phyloP scores from a whole-genome alignment of 2,329 filamentous ascomycete species.

The Microsporum audouinii region DNA sequence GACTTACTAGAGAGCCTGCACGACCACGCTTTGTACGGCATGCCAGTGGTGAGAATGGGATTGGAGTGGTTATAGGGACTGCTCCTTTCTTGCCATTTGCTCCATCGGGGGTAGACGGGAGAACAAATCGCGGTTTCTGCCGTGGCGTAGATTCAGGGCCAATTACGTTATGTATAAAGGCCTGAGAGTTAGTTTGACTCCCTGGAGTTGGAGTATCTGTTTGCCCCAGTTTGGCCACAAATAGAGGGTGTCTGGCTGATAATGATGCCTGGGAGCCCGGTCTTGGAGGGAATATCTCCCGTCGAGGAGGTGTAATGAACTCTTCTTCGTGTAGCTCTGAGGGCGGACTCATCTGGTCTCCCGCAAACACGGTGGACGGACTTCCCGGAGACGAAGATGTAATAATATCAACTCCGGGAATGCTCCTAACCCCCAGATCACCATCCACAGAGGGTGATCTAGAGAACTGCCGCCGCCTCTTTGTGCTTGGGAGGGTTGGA shows the following conservation, averaged over 20 bases:
- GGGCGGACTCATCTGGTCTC: background rate
- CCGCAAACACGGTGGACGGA: constrained; percentile 2
- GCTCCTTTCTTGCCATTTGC: background rate
- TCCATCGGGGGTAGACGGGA: constrained; percentile 25
- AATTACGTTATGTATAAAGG: background rate
- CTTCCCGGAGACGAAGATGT: background rate
- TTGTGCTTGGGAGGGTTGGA: constrained; percentile 17
- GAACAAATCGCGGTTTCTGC: constrained; percentile 28
- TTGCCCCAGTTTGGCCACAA: background rate
- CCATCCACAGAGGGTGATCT: constrained; percentile 9
- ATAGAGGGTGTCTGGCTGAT: background rate
- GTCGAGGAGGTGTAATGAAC: background rate
- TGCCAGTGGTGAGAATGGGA: constrained; percentile 27
- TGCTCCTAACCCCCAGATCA: background rate
- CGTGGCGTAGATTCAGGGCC: constrained; percentile 6
- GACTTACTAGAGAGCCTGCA: constrained; percentile 12
- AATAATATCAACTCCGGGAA: background rate
- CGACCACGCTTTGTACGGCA: constrained; percentile 12
- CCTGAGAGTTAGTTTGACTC: background rate
- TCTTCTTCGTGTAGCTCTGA: constrained; percentile 10
- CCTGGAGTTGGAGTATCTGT: background rate
- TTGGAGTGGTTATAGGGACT: constrained; percentile 8
- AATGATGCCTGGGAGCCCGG: background rate
- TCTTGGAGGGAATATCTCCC: background rate
- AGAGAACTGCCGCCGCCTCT: constrained; percentile 23